Evolutionary conservation across 306 rosid species (phyloP), one percentile per base, ranked within the genome.

Genomic region (Adenanthera pavonina): DNA sequence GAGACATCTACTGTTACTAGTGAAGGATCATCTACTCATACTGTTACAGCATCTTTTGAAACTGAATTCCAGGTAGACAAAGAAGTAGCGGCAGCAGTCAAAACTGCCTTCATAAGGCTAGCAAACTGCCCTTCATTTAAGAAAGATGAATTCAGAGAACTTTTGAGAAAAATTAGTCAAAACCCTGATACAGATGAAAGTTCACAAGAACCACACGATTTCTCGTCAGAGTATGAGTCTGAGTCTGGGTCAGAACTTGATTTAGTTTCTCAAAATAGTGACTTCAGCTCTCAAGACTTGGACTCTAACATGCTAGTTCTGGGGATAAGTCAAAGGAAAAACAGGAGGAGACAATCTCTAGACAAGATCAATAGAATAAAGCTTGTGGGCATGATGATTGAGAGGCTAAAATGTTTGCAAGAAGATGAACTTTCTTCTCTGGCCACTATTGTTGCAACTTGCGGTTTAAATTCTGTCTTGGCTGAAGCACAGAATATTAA

Each of bases 341-440:
- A 70, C 84, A 87, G 80, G 85, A 90, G 82, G 84, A 88, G 94
- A 61, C 89, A 69, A 59, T 88, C 99, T 52, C 81, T 83, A 66
- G 97, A 90, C 35, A 89, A 84, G 61, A 64, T 78, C 7, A 88
- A 82, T 76, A 87, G 60, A 85, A 76, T 68, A 81, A 93, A 85
- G 77, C 88, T 95, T 7, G 93, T 84, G 74, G 91, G 83, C 57
- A 86, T 86, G 90, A 93, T 95, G 92, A 77, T 87, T 76, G 92
- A 86, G 87, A 88, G 97, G 92, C 92, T 95, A 83, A 88, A 90
- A 85, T 82, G 94, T 83, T 88, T 95, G 91, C 87, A 85, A 76
- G 99, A 92, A 86, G 92, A 88, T 67, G 98, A 92, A 62, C 94
- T 93, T 83, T 92, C 98, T 81, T 92, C 99, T 75, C 94, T 95